Percentiles rank a stretch among this genome's conserved stretches.
These are phyloP conservation scores for Neospora caninum DNA, from an alignment of 169 alveolate genomes.

Conservation along the genomic window DNA sequence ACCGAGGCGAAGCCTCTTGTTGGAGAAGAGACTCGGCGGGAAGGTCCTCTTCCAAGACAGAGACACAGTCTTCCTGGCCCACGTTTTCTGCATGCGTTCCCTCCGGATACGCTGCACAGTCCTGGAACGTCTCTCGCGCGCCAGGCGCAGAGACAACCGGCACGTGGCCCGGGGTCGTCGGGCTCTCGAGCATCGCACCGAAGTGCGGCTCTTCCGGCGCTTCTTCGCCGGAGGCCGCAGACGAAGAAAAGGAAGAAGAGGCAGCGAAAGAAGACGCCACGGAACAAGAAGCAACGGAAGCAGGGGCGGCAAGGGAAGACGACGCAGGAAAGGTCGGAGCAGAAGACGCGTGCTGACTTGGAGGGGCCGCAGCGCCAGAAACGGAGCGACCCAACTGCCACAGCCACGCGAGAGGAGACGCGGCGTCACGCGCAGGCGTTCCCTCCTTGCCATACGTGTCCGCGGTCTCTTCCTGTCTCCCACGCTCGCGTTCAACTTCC, in stretches of 20 bases:
- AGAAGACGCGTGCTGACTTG: background rate
- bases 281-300: background rate
- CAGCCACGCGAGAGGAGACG: background rate
- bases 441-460: no score
- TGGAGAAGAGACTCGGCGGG: no score
- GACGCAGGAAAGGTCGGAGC: background rate
- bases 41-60: no score
- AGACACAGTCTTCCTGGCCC: no score
- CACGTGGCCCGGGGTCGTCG: background rate
- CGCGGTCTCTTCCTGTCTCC: no score
- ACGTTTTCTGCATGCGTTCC: no score
- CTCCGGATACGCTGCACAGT: no score
- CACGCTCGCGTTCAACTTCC: background rate
- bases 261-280: background rate
- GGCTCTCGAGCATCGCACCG: background rate
- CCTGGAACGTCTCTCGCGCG: no score
- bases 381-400: background rate
- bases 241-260: background rate
- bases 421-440: background rate
- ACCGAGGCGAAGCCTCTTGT: no score
- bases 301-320: background rate
- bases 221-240: background rate
- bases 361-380: background rate
- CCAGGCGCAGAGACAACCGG: no score
- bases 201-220: background rate